Percentiles rank a stretch among this genome's conserved stretches.
Conservation (phyloP, 225 moss, liverwort and hornwort genomes). For the Bryum argenteum region DNA sequence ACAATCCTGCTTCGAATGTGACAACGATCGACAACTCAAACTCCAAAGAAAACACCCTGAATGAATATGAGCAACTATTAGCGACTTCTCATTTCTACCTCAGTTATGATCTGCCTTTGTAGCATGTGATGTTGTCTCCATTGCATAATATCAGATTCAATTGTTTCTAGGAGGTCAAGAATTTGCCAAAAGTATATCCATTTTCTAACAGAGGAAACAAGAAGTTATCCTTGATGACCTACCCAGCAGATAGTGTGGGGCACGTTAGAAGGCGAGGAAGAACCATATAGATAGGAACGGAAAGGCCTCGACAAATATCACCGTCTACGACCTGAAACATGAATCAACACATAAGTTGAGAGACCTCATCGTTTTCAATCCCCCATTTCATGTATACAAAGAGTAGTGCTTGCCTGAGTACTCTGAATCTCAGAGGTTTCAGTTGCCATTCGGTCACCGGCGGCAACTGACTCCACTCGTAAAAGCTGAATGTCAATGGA, state of each 20-base stretch:
- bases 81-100: too few relatives aligned
- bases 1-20: constrained; percentile 73
- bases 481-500: constrained; percentile 93
- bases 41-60: constrained; percentile 89
- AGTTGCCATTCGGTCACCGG: constrained; percentile 88
- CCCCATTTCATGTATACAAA: neutral
- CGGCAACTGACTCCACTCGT: constrained; percentile 93
- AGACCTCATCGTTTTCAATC: constrained; percentile 1
- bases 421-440: constrained; percentile 95
- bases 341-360: constrained; percentile 24
- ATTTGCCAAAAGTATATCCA: neutral
- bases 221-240: constrained; percentile 32
- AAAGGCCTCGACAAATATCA: constrained; percentile 80
- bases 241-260: constrained; percentile 93
- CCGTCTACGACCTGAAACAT: constrained; percentile 80
- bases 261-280: constrained; percentile 96
- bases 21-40: constrained; percentile 85
- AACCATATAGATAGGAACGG: constrained; percentile 86
- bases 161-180: neutral
- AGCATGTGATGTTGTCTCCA: neutral
- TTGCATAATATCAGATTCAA: neutral
- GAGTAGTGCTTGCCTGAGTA: constrained; percentile 65
- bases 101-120: neutral
- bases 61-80: constrained; percentile 8
- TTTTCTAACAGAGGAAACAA: neutral